Percentiles rank a stretch among this genome's conserved stretches.
phyloP scores from a whole-genome alignment of 129 eudicot genomes.

The Pittosporum tobira region DNA sequence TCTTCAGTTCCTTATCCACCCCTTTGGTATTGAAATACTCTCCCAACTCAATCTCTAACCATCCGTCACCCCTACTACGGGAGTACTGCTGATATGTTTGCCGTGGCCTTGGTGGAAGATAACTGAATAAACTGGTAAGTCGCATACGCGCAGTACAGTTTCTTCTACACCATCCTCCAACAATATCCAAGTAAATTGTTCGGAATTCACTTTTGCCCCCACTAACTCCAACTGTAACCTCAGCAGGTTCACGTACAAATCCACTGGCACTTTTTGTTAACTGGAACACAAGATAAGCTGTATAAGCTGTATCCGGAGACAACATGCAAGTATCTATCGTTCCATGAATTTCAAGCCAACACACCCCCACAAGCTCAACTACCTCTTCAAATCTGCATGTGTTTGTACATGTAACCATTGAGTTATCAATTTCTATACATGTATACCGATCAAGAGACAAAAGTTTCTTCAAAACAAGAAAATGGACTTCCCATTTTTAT shows the following conservation, averaged over 20 bases:
- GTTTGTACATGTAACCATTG: not conserved
- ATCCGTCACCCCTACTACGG: constrained; percentile 40
- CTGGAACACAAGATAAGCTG: constrained; percentile 23
- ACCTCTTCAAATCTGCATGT: constrained; percentile 19
- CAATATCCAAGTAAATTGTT: constrained; percentile 24
- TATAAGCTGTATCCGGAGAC: constrained; percentile 14
- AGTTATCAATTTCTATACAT: not conserved
- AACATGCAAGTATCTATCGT: not conserved
- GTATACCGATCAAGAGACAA: not conserved
- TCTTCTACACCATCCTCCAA: not conserved
- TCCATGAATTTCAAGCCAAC: constrained; percentile 11
- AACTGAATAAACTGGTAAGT: too few species aligned
- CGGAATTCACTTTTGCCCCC: constrained; percentile 31
- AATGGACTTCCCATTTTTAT: not conserved
- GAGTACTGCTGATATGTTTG: constrained; percentile 24
- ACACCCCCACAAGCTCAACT: constrained; percentile 4
- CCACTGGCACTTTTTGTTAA: constrained; percentile 10
- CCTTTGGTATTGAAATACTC: constrained; percentile 28
- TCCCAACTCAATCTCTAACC: constrained; percentile 67
- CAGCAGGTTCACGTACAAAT: constrained; percentile 26
- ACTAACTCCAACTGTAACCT: constrained; percentile 37
- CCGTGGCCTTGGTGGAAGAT: not conserved
- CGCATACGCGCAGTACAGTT: not conserved
- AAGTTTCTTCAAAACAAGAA: not conserved
- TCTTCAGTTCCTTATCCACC: constrained; percentile 34